Base-by-base conservation (phyloP, 306 rosid species). In the Gastrolobium villosum region DNA sequence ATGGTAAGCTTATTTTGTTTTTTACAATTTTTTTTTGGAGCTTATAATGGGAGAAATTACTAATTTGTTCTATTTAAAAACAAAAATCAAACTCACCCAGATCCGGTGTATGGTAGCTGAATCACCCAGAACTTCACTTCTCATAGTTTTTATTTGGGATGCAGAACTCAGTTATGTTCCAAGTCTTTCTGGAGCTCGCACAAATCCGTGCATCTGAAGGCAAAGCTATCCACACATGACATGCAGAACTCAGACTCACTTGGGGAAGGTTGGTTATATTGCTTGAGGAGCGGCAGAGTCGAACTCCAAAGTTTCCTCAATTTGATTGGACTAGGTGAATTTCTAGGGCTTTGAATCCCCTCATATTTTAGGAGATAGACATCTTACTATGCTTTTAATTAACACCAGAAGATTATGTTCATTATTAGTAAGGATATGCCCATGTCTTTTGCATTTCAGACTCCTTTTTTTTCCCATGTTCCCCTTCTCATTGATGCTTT, bases 311-410 rank as follows among this genome's bases (percentile, higher is more conserved):
- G 79, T 73, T 89, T 81, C 99, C 99, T 30, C 77, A 87, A 86
- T 95, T 89, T 88, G 96, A 92, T 66, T 95, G 99, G 98, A 89
- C 98, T 7, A 98, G 99, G 99, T 95, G 87, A 71, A 54, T 66
- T 62, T 82, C 70, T 14, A 13, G 60, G 35, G 10, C 65, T 74
- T 73, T 49, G 7, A 46, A 30, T 45, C 45, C 57, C 64, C 32
- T 65, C 10, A 10, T 32, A 15, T 65, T 79, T 15, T 50, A 36
- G 14, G 57, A 44, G 76, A 5, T 44, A 32, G 34, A 74, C 46
- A 55, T 44, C 20, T 48, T 57, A 39, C 10, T 6, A 11, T 82
- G 36, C 36, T 72, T 62, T 57, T 75, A 26, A 70, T 50, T 32
- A 11, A 77, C 39, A 15, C 35, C 28, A 13, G 40, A 69, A 13